Evolutionary conservation across 192 early-diverging fungal genomes (phyloP), one percentile per base, ranked within the genome.

Genomic region (Gamsiella multidivaricata): DNA sequence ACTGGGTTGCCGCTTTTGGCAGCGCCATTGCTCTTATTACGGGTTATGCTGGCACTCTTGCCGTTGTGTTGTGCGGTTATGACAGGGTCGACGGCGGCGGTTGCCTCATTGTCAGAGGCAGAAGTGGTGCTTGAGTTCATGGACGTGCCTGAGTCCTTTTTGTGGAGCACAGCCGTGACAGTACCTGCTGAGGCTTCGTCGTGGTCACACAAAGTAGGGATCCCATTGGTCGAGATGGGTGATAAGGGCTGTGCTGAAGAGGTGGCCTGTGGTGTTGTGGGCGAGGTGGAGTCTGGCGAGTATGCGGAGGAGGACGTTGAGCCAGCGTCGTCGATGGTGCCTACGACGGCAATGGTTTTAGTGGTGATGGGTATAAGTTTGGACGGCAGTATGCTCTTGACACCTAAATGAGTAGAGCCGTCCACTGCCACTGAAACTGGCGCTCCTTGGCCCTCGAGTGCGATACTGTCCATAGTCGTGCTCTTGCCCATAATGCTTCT

Each of bases 61-160:
- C 23, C 5, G 28, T 22, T 42, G 22, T 20, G 20, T 47, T 22
- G 11, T 18, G 17, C 53, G 14, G 25, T 54, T 39, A 2, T 11
- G 32, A 22, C n/a, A 5, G 41, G 29, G 31, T 29, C 23, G 10
- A 29, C n/a, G n/a, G 31, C n/a, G n/a, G 50, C 7, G 20, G 61
- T 31, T 49, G 37, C 23, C 8, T 36, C 22, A 29, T 63, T 22
- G 47, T 34, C 28, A 9, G 45, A 25, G 28, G 17, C 20, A 17
- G 25, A 18, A 20, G 34, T 23, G 15, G 52, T 5, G 14, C 51
- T 26, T 32, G 71, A 36, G 22, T 42, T 51, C 58, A 76, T 76
- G 14, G 64, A 76, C 0, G 73, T 76, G 5, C 73, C 73, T 9
- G 73, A 76, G 37, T 76, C 73, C 52, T 76, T 76, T 45, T 76